Evolutionary conservation across 177 flowering plant species (phyloP).

Genomic region (Vitis hybrid): DNA sequence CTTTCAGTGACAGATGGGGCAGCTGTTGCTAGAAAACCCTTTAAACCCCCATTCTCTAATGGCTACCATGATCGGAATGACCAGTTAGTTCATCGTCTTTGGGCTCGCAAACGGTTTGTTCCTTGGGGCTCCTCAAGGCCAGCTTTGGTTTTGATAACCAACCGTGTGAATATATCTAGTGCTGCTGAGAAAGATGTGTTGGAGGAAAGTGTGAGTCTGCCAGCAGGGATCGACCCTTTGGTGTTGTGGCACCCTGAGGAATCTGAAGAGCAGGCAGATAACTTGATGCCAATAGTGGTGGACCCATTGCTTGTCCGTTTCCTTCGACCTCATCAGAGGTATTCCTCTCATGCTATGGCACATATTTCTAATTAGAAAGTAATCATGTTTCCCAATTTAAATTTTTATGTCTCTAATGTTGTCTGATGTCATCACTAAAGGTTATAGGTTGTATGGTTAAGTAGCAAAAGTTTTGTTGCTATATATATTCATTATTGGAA

Average conservation of each 20-base stretch:
- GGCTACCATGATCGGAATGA: constrained; percentile 58
- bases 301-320: constrained; percentile 84
- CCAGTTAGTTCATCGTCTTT: constrained; percentile 71
- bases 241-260: constrained; percentile 89
- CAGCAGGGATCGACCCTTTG: constrained; percentile 84
- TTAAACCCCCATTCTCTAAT: constrained; percentile 74
- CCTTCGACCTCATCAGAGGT: constrained; percentile 98
- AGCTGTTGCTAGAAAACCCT: constrained; percentile 85
- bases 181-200: constrained; percentile 32
- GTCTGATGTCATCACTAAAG: too few species aligned
- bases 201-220: constrained; percentile 60
- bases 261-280: constrained; percentile 29
- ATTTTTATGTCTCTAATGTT: too few species aligned
- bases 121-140: constrained; percentile 93
- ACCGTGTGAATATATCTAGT: constrained; percentile 27
- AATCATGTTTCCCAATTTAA: too few species aligned
- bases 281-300: constrained; percentile 46
- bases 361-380: neutral
- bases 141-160: constrained; percentile 42
- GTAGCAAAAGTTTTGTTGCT: too few species aligned
- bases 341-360: constrained; percentile 1
- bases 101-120: constrained; percentile 83
- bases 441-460: too few species aligned
- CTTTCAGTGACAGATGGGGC: constrained; percentile 81
- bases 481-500: too few species aligned